Percentiles rank a stretch among this genome's conserved stretches.
Conservation (phyloP, 1,284 basidiomycete genomes). For the Moesziomyces aphidis region DNA sequence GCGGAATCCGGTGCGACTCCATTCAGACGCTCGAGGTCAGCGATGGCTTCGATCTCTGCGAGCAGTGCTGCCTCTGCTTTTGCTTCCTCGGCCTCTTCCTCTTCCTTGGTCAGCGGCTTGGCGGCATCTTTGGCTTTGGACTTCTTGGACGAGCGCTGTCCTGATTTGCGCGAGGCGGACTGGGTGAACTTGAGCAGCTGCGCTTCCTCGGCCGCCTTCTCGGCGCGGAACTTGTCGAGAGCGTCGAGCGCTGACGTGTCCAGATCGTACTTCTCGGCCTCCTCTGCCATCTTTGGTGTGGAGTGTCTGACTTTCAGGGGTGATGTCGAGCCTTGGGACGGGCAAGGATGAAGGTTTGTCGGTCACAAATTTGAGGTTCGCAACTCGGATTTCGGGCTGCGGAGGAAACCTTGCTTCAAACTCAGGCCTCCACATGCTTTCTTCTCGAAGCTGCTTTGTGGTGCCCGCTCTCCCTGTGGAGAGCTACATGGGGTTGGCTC, state of each 20-base stretch:
- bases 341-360: neutral
- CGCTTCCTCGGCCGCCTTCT: slow-evolving; percentile 58
- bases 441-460: neutral
- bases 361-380: neutral
- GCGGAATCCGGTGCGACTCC: slow-evolving; percentile 39
- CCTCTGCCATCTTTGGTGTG: neutral
- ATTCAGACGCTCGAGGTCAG: slow-evolving; percentile 45
- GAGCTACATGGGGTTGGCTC: neutral
- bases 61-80: slow-evolving; percentile 56
- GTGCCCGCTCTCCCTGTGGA: too few relatives aligned
- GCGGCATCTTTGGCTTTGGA: slow-evolving; percentile 1
- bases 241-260: slow-evolving; percentile 64
- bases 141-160: slow-evolving; percentile 6
- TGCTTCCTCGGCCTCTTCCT: slow-evolving; percentile 19
- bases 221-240: slow-evolving; percentile 58
- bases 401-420: neutral
- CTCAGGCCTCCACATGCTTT: neutral
- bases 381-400: neutral
- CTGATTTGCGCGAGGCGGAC: slow-evolving; percentile 19
- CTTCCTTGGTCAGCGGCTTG: slow-evolving; percentile 29
- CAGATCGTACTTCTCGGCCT: slow-evolving; percentile 28
- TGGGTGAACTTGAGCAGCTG: slow-evolving; percentile 43
- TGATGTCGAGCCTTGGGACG: neutral
- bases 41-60: slow-evolving; percentile 52
- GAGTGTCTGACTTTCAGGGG: neutral